Evolutionary conservation across 805 yeast genomes (phyloP), one percentile per base, ranked within the genome.

Genomic region (Lachancea fermentati): DNA sequence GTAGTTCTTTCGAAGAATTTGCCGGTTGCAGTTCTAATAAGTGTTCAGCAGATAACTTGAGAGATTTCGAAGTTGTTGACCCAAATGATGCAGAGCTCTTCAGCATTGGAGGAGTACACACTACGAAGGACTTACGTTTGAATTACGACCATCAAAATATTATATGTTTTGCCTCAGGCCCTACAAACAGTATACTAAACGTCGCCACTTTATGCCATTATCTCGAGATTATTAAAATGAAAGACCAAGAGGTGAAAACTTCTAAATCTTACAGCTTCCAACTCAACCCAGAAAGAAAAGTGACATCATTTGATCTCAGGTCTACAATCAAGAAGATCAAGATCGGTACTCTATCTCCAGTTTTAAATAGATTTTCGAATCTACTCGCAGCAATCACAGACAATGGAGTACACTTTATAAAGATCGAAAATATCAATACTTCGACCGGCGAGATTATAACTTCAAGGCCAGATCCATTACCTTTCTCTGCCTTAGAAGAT

Each of bases 241-340:
- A 11, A 29, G 11, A 22, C 11, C 26, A 22, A 22, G 11, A 22
- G n/a, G n/a, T n/a, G n/a, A n/a, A n/a, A n/a, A n/a, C n/a, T n/a
- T n/a, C n/a, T n/a, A n/a, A n/a, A n/a, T n/a, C n/a, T n/a, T n/a
- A n/a, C n/a, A n/a, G n/a, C n/a, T n/a, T n/a, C n/a, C n/a, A n/a
- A n/a, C 18, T n/a, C 8, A 7, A 34, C 19, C 9, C 37, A 28
- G 22, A 28, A 5, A 32, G 37, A 19, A 33, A 19, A 2, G 31
- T 42, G 4, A 19, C 42, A 5, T 30, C 25, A 9, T 47, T 64
- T 9, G 53, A 60, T 9, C 37, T 71, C 13, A 50, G 62, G 4
- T 64, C 71, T 2, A 55, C 66, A 2, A 71, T 75, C 6, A 65
- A 63, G 35, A 72, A 67, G 38, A 64, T 75, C 3, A 60, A 61